phyloP scores from a whole-genome alignment of 2,329 filamentous ascomycete genomes.

The Fusarium sp. region DNA sequence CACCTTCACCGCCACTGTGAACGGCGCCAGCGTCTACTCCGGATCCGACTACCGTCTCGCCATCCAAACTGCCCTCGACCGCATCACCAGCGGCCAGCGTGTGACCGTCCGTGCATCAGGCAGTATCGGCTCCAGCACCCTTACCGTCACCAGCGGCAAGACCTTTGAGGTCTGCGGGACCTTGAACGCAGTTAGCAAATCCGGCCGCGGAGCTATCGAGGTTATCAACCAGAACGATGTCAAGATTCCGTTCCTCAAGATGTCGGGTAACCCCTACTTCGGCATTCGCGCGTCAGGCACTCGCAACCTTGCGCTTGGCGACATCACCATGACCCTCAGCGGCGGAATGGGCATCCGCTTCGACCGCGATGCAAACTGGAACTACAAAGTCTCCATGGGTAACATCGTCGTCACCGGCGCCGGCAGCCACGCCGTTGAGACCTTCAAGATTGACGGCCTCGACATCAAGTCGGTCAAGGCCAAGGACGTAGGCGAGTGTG shows the following conservation, averaged over 20 bases:
- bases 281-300: conserved; percentile 68
- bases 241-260: conserved; percentile 66
- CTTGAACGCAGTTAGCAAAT: conserved; percentile 59
- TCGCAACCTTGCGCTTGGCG: conserved; percentile 60
- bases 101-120: conserved; percentile 67
- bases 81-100: conserved; percentile 64
- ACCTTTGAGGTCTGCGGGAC: conserved; percentile 71
- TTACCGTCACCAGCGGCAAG: conserved; percentile 64
- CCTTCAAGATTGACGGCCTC: conserved; percentile 70
- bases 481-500: conserved; percentile 66
- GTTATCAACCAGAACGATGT: conserved; percentile 61
- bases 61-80: conserved; percentile 66
- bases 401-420: conserved; percentile 65
- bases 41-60: conserved; percentile 67
- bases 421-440: conserved; percentile 68
- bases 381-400: conserved; percentile 66
- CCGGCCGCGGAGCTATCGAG: conserved; percentile 67
- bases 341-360: conserved; percentile 69
- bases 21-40: conserved; percentile 61
- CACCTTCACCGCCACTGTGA: conserved; percentile 60
- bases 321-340: conserved; percentile 67
- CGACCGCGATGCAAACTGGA: conserved; percentile 65
- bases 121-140: conserved; percentile 66
- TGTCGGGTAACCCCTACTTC: conserved; percentile 70
- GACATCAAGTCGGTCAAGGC: conserved; percentile 66